A percentile compares a stretch with the other conserved stretches of the same genome.
phyloP scores from a whole-genome alignment of 768 basidiomycete genomes.

The Lanmaoa pseudosensibilis region DNA sequence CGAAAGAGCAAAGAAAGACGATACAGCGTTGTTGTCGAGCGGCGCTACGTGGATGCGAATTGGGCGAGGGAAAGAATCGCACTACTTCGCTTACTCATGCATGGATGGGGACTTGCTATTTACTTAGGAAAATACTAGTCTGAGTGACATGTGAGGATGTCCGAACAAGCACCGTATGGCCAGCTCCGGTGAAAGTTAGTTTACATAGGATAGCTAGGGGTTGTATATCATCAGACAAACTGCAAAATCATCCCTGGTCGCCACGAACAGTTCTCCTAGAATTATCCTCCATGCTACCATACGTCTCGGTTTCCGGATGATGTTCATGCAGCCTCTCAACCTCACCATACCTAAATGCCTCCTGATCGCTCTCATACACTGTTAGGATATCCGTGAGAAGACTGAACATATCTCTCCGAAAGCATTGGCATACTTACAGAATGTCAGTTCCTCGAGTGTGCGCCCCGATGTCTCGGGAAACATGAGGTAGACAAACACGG shows the following conservation, averaged over 20 bases:
- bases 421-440: conserved; percentile 6
- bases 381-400: neutral
- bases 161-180: too few relatives aligned
- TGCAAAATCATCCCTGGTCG: neutral
- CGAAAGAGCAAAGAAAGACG: too few relatives aligned
- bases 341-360: neutral
- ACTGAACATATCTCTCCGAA: neutral
- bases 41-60: too few relatives aligned
- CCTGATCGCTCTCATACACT: conserved; percentile 7
- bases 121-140: too few relatives aligned
- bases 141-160: too few relatives aligned
- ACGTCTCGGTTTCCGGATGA: neutral
- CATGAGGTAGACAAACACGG: conserved; percentile 16
- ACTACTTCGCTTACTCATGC: too few relatives aligned
- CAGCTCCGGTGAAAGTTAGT: too few relatives aligned
- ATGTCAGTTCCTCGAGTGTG: conserved; percentile 20
- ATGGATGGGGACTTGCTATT: too few relatives aligned
- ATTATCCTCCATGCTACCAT: neutral
- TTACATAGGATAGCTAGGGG: too few relatives aligned
- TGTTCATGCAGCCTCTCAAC: neutral
- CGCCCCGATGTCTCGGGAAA: conserved; percentile 24
- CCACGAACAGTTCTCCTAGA: neutral
- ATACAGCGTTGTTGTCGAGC: too few relatives aligned
- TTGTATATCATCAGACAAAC: too few relatives aligned
- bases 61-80: too few relatives aligned